Evolutionary conservation across 75 land plant species (phyloP), one percentile per base, ranked within the genome.

Genomic region (Selaginella tamariscina): DNA sequence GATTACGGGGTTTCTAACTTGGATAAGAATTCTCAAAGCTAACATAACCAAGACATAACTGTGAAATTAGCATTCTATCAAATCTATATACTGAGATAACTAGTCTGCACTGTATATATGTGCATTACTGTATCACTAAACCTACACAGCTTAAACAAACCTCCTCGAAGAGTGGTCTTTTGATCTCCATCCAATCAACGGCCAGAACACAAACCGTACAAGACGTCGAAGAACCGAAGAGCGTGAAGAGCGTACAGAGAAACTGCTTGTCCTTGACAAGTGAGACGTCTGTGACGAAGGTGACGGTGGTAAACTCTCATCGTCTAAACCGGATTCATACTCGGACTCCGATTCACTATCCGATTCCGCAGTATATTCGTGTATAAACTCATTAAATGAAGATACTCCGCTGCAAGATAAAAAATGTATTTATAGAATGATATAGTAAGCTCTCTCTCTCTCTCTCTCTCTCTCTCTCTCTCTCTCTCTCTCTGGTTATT

Each of bases 371-470:
- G 95, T 71, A 71, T 85, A 84, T 15, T 95, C 89, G 72, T 91
- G 93, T 56, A 95, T 77, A 54, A 95, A 84, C 71, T 83, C 70
- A 70, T 95, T 95, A 83, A 95, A 95, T 33, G 99, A 95, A 27
- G 99, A 95, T 0, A 86, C 99, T n/a, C 99, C 99, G 73, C 99
- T 95, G n/a, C n/a, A n/a, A n/a, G n/a, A n/a, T n/a, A n/a, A n/a
- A n/a, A n/a, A n/a, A n/a, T n/a, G n/a, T n/a, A n/a, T n/a, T n/a
- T n/a, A n/a, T n/a, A n/a, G n/a, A n/a, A n/a, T n/a, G n/a, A n/a
- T n/a, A n/a, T n/a, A n/a, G n/a, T n/a, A n/a, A n/a, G n/a, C n/a
- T n/a, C n/a, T n/a, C n/a, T n/a, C n/a, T n/a, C n/a, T n/a, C n/a
- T n/a, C n/a, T n/a, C n/a, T n/a, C n/a, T n/a, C n/a, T n/a, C n/a